Conservation (phyloP, 176 grass and related monocot species). For the Saccharum spontaneum region DNA sequence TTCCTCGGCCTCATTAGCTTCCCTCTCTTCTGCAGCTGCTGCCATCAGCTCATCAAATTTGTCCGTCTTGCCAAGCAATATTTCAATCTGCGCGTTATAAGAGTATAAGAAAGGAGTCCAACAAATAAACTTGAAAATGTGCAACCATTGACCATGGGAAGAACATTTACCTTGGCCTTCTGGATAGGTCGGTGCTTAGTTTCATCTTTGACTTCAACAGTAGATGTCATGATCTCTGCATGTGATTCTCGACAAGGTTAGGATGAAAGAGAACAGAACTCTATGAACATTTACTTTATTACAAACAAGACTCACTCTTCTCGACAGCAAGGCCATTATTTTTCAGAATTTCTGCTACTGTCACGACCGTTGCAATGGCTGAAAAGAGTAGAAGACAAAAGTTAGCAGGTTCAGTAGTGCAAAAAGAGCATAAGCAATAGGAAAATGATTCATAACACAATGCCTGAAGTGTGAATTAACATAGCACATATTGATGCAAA, state of each 20-base stretch:
- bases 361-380: conserved; percentile 92
- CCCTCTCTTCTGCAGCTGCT: conserved; percentile 67
- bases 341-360: conserved; percentile 88
- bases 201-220: conserved; percentile 86
- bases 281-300: neutral
- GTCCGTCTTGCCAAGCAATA: conserved; percentile 79
- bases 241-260: neutral
- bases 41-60: conserved; percentile 96
- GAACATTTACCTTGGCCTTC: conserved; percentile 78
- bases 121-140: neutral
- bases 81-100: conserved; percentile 66
- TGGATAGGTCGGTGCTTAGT: conserved; percentile 67
- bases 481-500: neutral
- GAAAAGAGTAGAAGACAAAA: conserved; percentile 33
- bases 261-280: neutral
- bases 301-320: conserved; percentile 63
- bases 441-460: neutral
- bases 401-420: neutral
- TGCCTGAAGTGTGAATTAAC: neutral
- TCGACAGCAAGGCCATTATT: conserved; percentile 89
- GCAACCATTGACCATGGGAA: neutral
- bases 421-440: neutral
- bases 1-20: conserved; percentile 59
- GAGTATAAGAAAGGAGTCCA: neutral
- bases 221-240: conserved; percentile 83